Evolutionary conservation across 306 rosid species (phyloP), one percentile per base, ranked within the genome.

Genomic region (Pterocarpus macrocarpus): DNA sequence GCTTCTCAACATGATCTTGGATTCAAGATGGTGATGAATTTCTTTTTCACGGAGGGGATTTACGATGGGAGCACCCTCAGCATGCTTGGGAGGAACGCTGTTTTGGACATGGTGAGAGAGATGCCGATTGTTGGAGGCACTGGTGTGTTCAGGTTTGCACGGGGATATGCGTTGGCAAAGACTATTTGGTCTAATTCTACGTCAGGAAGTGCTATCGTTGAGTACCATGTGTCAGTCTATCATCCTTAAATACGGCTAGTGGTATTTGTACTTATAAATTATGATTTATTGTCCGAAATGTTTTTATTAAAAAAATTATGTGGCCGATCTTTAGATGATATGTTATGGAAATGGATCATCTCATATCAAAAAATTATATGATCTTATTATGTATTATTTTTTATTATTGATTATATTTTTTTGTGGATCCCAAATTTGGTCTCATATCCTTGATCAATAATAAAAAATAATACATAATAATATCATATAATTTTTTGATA

Each of bases 51-150:
- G 4, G 86, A 81, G 4, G 86, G 86, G 2, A n/a, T 2, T 5
- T 81, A 81, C 39, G 65, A 81, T 15, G 89, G 88, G 15, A 86
- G 89, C 53, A 39, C 82, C 33, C 76, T 83, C 8, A 64, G 85
- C 65, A 75, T 86, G 53, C 55, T 83, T 64, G 91, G 88, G 33
- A 75, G 85, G 75, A 88, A 86, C 56, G 73, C 74, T n/a, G 32
- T 58, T 10, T 1, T 66, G 9, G 16, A 78, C 7, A 1, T 13
- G 5, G 77, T 84, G n/a, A 81, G 91, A 68, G 88, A 86, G 70
- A 78, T 86, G 74, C 81, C 91, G 1, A 47, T 86, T 10, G 88
- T 81, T 5, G 86, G 89, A 64, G 88, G 89, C 16, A 81, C 65
- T 22, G 86, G 88, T 0, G 58, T 66, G 43, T 85, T 88, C 75